Conservation (phyloP, 2,329 filamentous ascomycete genomes). For the Lachnum nothofagi region DNA sequence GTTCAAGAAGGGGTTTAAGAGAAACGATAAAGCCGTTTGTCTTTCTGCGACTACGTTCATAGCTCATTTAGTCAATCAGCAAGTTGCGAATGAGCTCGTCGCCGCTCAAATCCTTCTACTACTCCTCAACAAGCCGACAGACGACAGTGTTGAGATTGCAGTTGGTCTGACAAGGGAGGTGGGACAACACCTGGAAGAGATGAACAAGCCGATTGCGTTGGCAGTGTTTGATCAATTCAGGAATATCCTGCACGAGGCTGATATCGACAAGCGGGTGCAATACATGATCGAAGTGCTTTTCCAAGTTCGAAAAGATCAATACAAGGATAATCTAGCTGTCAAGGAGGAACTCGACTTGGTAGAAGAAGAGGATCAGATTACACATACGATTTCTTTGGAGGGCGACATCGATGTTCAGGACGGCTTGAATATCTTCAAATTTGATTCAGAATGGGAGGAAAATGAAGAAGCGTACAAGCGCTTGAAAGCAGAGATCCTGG, state of each 20-base stretch:
- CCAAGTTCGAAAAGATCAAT: slow-evolving; percentile 91
- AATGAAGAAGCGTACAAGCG: slow-evolving; percentile 87
- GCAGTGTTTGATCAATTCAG: slow-evolving; percentile 95
- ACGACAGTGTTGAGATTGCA: slow-evolving; percentile 96
- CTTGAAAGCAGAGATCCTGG: slow-evolving; percentile 87
- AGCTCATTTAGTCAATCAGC: slow-evolving; percentile 91
- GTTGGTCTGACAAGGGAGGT: slow-evolving; percentile 90
- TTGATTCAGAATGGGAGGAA: slow-evolving; percentile 81
- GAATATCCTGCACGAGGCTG: slow-evolving; percentile 90
- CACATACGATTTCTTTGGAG: slow-evolving; percentile 76
- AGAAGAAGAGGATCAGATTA: slow-evolving; percentile 97
- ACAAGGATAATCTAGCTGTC: slow-evolving; percentile 88
- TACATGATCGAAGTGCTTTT: slow-evolving; percentile 99
- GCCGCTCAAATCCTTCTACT: slow-evolving; percentile 87
- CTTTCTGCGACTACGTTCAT: slow-evolving; percentile 90
- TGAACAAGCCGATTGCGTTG: slow-evolving; percentile 82
- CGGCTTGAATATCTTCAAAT: slow-evolving; percentile 91
- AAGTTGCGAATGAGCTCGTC: slow-evolving; percentile 90
- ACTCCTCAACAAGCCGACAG: slow-evolving; percentile 90
- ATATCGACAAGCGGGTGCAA: slow-evolving; percentile 96
- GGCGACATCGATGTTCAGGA: slow-evolving; percentile 83
- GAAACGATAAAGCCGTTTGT: slow-evolving; percentile 96
- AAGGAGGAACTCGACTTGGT: slow-evolving; percentile 92
- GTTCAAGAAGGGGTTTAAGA: slow-evolving; percentile 90
- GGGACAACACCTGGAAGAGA: slow-evolving; percentile 89